Evolutionary conservation across 129 eudicot species (phyloP), one percentile per base, ranked within the genome.

Genomic region (Chrysanthemum seticuspe): DNA sequence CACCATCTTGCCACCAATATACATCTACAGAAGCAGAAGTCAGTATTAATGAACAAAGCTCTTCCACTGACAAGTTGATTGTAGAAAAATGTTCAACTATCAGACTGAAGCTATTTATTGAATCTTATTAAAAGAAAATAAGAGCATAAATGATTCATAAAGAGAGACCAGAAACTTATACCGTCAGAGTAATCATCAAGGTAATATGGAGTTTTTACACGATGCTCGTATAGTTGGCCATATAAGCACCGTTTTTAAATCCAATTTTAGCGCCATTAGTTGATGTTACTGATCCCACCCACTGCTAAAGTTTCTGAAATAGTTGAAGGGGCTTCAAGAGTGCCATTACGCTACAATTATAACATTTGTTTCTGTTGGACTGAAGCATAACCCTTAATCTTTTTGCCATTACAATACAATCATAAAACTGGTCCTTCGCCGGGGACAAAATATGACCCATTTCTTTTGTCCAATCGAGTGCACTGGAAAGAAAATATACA

Each of bases 141-240:
- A 36, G 29, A 40, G 66, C 65, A 58, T 6, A 65, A 57, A 31
- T 56, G 65, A 6, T 34, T 0, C 4, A 4, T 53, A 27, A 51
- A 78, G 44, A 52, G 23, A 29, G 16, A 73, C 23, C 62, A 21
- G 59, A 68, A 73, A 40, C 52, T 40, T 77, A 67, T 85, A 92
- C 98, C 98, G 80, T 92, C 92, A 27, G 96, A 82, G 83, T 74
- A 92, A 89, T 92, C 98, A 84, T 92, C 98, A 44, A 92, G 87
- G 83, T 92, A 92, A 74, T 92, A 92, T 34, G 98, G 98, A 65
- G 98, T 96, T 2, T 96, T 96, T 21, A 67, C 96, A 92, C 70
- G 98, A 92, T 36, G 96, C 98, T 85, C 95, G 85, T 76, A 92
- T 92, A 72, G 95, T 95, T 75, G 89, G 91, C 98, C 98, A 21